Conservation (phyloP, 202 grass and related monocot species). For the Setaria italica region DNA sequence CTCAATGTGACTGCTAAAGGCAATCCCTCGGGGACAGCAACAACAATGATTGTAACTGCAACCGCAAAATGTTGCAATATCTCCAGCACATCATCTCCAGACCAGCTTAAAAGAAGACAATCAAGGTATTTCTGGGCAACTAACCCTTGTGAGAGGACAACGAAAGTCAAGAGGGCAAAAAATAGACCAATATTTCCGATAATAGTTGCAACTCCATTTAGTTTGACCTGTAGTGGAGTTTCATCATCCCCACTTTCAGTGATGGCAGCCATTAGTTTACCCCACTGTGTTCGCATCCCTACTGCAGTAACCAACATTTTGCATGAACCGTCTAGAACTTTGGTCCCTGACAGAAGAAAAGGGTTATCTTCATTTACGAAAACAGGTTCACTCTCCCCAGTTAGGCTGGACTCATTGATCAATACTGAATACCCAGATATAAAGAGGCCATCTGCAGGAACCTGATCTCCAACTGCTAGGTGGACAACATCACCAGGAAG, state of each 20-base stretch:
- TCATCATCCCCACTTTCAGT: conserved; percentile 86
- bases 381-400: conserved; percentile 90
- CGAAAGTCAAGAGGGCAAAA: conserved; percentile 85
- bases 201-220: conserved; percentile 87
- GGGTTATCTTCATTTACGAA: conserved; percentile 67
- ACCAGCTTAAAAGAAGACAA: conserved; percentile 71
- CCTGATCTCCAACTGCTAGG: conserved; percentile 85
- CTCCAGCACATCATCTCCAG: conserved; percentile 78
- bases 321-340: conserved; percentile 86
- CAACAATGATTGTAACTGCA: conserved; percentile 91
- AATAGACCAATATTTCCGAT: conserved; percentile 87
- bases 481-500: conserved; percentile 89
- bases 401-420: conserved; percentile 87
- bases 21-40: conserved; percentile 95
- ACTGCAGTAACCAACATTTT: conserved; percentile 87
- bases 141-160: conserved; percentile 77
- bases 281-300: conserved; percentile 93
- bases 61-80: conserved; percentile 90
- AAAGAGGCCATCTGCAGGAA: conserved; percentile 88
- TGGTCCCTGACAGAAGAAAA: conserved; percentile 89
- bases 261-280: conserved; percentile 85
- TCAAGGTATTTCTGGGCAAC: conserved; percentile 68
- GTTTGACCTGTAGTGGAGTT: conserved; percentile 81
- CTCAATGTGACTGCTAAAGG: conserved; percentile 94
- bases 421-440: conserved; percentile 82